Base-by-base conservation (phyloP, 2,329 filamentous ascomycete species). In the Cladosporium oxysporum region DNA sequence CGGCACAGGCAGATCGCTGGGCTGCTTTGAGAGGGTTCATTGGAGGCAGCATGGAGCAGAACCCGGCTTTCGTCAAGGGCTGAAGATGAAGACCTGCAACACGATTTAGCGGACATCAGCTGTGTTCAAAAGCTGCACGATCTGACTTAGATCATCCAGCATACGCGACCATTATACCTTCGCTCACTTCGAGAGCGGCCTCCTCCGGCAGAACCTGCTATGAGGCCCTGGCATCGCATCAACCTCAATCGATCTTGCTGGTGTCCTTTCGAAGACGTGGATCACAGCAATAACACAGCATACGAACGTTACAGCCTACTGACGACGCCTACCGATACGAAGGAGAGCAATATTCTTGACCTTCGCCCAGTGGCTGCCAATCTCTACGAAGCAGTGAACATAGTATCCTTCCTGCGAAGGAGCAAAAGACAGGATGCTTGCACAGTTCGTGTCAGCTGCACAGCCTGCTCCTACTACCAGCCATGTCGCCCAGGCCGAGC, bases 1-100 rank as follows among this genome's bases (percentile, higher is more conserved):
- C 79, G 1, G 87, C 84, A 18, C 80, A 73, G 67, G 61, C 85
- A 11, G 87, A 83, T 72, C 83, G 91, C 64, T 97, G 92, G 90
- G 90, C 90, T 33, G 92, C 92, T 18, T 77, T 98, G 77, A 87
- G 93, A 72, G 88, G 84, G 11, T 96, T 94, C 75, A 96, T 97
- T 61, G 90, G 91, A 1, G 85, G 89, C 50, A 97, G 92, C 0
- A 92, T 97, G 88, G 92, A 97, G 80, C 90, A 92, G 78, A 94
- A 94, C 72, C 87, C 90, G 16, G 91, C 90, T 3, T 96, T 96
- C 60, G 68, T 63, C 61, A 69, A 67, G 58, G 60, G 55, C 12
- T 72, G 70, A 72, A 12, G 37, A n/a, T 21, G 41, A 23, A n/a
- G 41, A 21, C n/a, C 31, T 37, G 6, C 14, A 31, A 5, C 14